These are phyloP conservation scores for Arthrobotrys iridis DNA, from an alignment of 2,329 filamentous ascomycete species.

Conservation along the genomic window DNA sequence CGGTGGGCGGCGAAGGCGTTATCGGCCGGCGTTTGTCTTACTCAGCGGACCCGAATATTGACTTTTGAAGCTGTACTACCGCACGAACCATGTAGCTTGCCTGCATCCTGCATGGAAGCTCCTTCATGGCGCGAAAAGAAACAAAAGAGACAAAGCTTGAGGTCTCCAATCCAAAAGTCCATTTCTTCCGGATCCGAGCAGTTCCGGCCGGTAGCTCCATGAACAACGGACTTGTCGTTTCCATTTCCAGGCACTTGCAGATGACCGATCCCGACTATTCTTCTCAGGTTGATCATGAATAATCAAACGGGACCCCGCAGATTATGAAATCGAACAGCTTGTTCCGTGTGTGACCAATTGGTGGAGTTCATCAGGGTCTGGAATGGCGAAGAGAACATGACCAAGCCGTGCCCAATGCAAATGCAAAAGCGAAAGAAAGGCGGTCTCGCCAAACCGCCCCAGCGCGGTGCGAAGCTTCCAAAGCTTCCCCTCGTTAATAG, in stretches of 20 bases:
- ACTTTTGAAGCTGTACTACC: constrained; percentile 3
- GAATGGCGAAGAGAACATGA: neutral
- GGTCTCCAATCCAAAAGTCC: neutral
- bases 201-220: constrained; percentile 26
- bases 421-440: too few species aligned
- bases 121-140: neutral
- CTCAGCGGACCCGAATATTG: constrained; percentile 7
- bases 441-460: neutral
- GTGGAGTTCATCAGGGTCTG: neutral
- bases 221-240: constrained; percentile 20
- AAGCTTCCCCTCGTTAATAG: constrained; percentile 30
- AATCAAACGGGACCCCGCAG: constrained; percentile 27
- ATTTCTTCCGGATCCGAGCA: constrained; percentile 49
- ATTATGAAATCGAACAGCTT: constrained; percentile 29
- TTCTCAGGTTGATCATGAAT: constrained; percentile 2
- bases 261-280: neutral
- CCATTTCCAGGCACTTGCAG: constrained; percentile 36
- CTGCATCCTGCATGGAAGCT: too few species aligned
- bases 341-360: neutral
- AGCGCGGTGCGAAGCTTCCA: constrained; percentile 2
- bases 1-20: constrained; percentile 1
- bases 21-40: constrained; percentile 15
- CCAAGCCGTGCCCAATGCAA: constrained; percentile 7
- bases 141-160: too few species aligned
- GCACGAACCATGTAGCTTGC: too few species aligned